These are phyloP conservation scores for Collybiopsis confluens DNA, from an alignment of 768 basidiomycete genomes.

Conservation along the genomic window DNA sequence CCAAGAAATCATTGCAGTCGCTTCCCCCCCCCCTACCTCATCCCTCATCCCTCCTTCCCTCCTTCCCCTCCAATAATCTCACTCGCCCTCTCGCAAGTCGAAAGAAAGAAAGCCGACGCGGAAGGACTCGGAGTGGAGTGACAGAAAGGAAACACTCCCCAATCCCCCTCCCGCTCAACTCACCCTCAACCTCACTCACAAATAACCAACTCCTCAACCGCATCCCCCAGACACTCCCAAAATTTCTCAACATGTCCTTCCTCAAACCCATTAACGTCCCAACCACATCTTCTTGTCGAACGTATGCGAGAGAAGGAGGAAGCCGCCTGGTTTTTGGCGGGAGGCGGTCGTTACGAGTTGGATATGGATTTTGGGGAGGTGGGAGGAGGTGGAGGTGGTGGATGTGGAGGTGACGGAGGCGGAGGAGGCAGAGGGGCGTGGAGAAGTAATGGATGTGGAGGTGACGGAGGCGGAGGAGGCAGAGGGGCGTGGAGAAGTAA, in stretches of 20 bases:
- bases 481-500: too few species aligned
- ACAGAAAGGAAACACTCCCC: too few species aligned
- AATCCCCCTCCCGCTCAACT: neutral
- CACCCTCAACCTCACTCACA: neutral
- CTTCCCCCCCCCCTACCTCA: too few species aligned
- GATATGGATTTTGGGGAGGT: constrained; percentile 20
- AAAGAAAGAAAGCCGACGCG: too few species aligned
- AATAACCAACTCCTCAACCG: constrained; percentile 13
- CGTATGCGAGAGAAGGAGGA: constrained; percentile 60
- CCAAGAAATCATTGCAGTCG: too few species aligned
- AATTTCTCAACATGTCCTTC: constrained; percentile 23
- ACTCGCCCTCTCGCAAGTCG: too few species aligned
- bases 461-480: too few species aligned
- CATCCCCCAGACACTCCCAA: constrained; percentile 22
- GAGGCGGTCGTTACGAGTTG: constrained; percentile 62
- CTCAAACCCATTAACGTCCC: constrained; percentile 26
- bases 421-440: too few species aligned
- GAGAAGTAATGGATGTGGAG: too few species aligned
- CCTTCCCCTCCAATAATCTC: too few species aligned
- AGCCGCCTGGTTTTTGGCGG: constrained; percentile 55
- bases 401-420: neutral
- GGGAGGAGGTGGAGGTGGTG: neutral
- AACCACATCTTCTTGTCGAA: constrained; percentile 56
- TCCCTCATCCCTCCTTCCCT: too few species aligned
- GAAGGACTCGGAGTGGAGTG: too few species aligned